These are phyloP conservation scores for Echria macrotheca DNA, from an alignment of 495 filamentous ascomycete species.

Conservation along the genomic window DNA sequence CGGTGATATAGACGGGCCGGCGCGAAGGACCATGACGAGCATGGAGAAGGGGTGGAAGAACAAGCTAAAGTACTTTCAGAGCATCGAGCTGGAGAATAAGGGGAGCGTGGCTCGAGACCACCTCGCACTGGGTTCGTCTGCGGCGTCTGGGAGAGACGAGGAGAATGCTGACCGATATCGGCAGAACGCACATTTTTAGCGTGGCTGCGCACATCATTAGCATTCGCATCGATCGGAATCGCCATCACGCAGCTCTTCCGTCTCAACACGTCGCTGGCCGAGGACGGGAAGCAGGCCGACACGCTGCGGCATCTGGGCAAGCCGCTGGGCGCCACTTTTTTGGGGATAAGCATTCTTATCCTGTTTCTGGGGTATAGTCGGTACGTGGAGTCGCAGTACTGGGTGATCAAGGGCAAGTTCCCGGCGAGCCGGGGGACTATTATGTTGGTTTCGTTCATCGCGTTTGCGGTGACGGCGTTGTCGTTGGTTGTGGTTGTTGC, in stretches of 20 bases:
- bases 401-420: slow-evolving; percentile 90
- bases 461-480: slow-evolving; percentile 63
- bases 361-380: slow-evolving; percentile 72
- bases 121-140: slow-evolving; percentile 73
- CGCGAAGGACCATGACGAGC: slow-evolving; percentile 18
- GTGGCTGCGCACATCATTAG: slow-evolving; percentile 91
- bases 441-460: slow-evolving; percentile 65
- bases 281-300: slow-evolving; percentile 25
- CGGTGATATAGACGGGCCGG: slow-evolving; percentile 14
- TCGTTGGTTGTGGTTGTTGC: slow-evolving; percentile 66
- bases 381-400: slow-evolving; percentile 64
- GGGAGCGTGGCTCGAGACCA: slow-evolving; percentile 94
- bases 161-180: slow-evolving; percentile 14
- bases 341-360: slow-evolving; percentile 79
- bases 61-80: slow-evolving; percentile 64
- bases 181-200: slow-evolving; percentile 94
- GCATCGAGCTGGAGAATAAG: slow-evolving; percentile 91
- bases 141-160: not conserved
- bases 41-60: slow-evolving; percentile 28
- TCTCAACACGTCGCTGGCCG: slow-evolving; percentile 64
- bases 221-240: slow-evolving; percentile 94
- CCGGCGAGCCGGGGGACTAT: slow-evolving; percentile 87
- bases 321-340: slow-evolving; percentile 87
- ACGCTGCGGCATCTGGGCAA: slow-evolving; percentile 77
- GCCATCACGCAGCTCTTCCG: slow-evolving; percentile 95